Evolutionary conservation across 2,329 filamentous ascomycete species (phyloP), one percentile per base, ranked within the genome.

Genomic region (Didymella keratinophila): DNA sequence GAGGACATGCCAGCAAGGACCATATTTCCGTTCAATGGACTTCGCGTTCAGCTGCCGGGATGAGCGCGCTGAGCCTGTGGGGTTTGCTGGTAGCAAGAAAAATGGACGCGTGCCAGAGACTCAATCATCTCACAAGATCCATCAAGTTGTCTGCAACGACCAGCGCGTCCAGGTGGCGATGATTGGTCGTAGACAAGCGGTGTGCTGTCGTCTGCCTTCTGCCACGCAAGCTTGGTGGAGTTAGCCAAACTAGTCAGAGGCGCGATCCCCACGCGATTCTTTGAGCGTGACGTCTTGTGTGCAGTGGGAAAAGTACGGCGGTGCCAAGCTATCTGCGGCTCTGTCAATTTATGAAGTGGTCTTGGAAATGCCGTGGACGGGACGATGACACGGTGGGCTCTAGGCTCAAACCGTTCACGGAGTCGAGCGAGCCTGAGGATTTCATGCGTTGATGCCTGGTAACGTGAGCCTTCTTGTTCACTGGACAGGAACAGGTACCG

Each of bases 401-500:
- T 61, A 70, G 70, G 73, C 69, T 71, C 71, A 76, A 75, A 76
- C 74, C 60, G 70, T 70, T 64, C 64, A 72, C 70, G 68, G 67
- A 68, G 64, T 70, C 41, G 56, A 62, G 52, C 58, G 63, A 68
- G 67, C 62, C 56, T 67, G 42, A 67, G 53, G 48, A 61, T 43
- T 60, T 76, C 57, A 76, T 76, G 74, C 73, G 63, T 74, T 73
- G 63, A 74, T 75, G 72, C 72, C 72, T 71, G 62, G 61, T 52
- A 61, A 49, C 55, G 51, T 58, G 52, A 54, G 59, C 50, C 56
- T 39, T 27, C 21, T 49, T 47, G 36, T 44, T 66, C 61, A 71
- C 63, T 73, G 70, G 66, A 50, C 55, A 56, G 48, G 47, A 50
- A 43, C 18, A 39, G 47, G 20, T n/a, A 11, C 25, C 46, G 62